A percentile compares a stretch with the other conserved stretches of the same genome.
Evolutionary conservation across 1,139 yeast species (phyloP).

Genomic region (Diutina ranongensis): DNA sequence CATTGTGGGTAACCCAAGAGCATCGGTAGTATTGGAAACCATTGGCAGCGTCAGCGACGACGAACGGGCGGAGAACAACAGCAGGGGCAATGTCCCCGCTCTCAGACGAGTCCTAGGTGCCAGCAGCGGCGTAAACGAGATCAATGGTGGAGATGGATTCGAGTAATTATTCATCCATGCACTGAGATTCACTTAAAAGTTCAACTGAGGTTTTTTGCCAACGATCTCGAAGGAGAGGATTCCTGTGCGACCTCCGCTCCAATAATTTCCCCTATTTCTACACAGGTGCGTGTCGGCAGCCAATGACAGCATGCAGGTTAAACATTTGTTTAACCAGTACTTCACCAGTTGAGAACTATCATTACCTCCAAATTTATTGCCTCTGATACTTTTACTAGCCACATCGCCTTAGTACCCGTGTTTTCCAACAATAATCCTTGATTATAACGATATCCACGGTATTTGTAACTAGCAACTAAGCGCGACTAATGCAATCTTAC

Average conservation of each 20-base stretch:
- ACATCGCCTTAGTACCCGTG: too few species aligned
- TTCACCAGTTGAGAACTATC: too few species aligned
- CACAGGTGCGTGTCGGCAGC: background rate
- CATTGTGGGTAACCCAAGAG: conserved; percentile 13
- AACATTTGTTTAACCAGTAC: too few species aligned
- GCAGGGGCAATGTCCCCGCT: conserved; percentile 48
- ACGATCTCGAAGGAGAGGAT: background rate
- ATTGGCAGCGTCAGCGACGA: conserved; percentile 7
- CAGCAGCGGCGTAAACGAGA: conserved; percentile 18
- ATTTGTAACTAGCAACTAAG: background rate
- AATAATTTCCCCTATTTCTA: conserved; percentile 5
- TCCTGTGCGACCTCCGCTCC: conserved; percentile 1
- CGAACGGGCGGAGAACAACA: conserved; percentile 15
- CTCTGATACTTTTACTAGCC: too few species aligned
- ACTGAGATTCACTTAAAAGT: background rate
- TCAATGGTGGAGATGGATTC: conserved; percentile 25
- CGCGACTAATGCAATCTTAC: background rate
- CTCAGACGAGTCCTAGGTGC: conserved; percentile 18
- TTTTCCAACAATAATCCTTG: too few species aligned
- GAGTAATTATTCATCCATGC: conserved; percentile 4
- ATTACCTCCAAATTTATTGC: too few species aligned
- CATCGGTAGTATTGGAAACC: conserved; percentile 11
- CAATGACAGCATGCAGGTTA: background rate
- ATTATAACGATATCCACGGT: too few species aligned
- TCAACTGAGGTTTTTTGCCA: background rate